Base-by-base conservation (phyloP, 2,329 filamentous ascomycete genomes). In the Trichoderma atroviride region DNA sequence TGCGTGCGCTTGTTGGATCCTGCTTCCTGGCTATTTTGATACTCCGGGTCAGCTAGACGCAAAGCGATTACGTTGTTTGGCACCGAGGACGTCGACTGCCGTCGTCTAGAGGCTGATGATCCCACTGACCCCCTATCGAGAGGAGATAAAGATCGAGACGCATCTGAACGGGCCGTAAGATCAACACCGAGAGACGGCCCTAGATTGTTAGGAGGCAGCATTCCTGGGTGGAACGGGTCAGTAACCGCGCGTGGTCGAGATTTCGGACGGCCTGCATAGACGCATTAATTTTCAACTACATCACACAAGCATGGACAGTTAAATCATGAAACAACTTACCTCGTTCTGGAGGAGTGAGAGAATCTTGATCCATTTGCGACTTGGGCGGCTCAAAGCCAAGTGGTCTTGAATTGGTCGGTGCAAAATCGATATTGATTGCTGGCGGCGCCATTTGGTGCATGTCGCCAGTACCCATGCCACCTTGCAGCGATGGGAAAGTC, bases 391-490 rank as follows among this genome's bases (percentile, higher is more conserved):
- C 77, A 68, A 80, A 81, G 37, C 73, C 66, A 40, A 73, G 74
- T 33, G 73, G 74, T 70, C 78, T 79, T 40, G 69, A 87, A 83
- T 64, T 91, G 88, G 90, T 90, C 29, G 94, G 94, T 19, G 94
- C 94, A 79, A 93, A 94, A 77, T 97, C 92, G 74, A 97, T 96
- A 77, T 96, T 97, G 80, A 97, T 97, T 63, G 94, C 92, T 0
- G 94, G 94, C n/a, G 94, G 92, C 4, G 91, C 91, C 90, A 97
- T 96, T 73, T 92, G 89, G 6, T 88, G 87, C 77, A 92, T 87
- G 69, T 94, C 91, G 35, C 81, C 91, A 35, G 81, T 78, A 29
- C 81, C 81, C 31, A 78, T 80, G n/a, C 79, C 78, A 29, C 83
- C 81, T 68, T 83, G 81, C 22, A 88, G 78, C 35, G 82, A 78